Evolutionary conservation across 805 yeast genomes (phyloP), one percentile per base, ranked within the genome.

Genomic region (Pichia insulana): DNA sequence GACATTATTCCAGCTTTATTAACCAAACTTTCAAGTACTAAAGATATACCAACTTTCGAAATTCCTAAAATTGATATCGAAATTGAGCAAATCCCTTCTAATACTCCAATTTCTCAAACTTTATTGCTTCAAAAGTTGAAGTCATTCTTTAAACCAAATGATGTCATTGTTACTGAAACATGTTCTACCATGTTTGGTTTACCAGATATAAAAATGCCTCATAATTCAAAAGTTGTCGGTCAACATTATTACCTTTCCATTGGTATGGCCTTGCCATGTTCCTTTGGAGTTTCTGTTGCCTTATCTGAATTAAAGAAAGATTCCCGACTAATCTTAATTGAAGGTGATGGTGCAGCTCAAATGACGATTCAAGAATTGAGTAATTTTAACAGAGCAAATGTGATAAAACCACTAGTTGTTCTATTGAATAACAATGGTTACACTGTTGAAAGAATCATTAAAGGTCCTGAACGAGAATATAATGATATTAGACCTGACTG

Each of bases 291-390:
- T 20, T 78, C 85, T 16, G 64, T 84, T 42, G 96, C 90, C 0
- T 66, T 74, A 63, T 68, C 71, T 39, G 94, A 83, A 54, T 51
- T 70, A 37, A 64, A 67, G 6, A 49, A 52, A 11, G 53, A 54
- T 33, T 40, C 53, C 3, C 73, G 95, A 53, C 69, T 88, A 36
- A 68, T 86, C 17, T 66, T 88, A 19, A 64, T 86, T 15, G 88
- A 84, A 67, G 96, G 97, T 43, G 97, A 89, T 59, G 97, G 97
- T 1, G 80, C 95, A 2, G 90, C 96, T 2, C 95, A 86, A 66
- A 84, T 89, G 95, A 87, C 96, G 4, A 69, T 83, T 42, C 96
- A 89, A 68, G 97, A 89, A 57, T 38, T 59, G 13, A 47, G 61
- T 12, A 54, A 52, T 30, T 59, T 51, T 41, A 47, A 50, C 40